Evolutionary conservation across 225 moss, liverwort and hornwort genomes (phyloP).

Genomic region (Sphagnum contortum): DNA sequence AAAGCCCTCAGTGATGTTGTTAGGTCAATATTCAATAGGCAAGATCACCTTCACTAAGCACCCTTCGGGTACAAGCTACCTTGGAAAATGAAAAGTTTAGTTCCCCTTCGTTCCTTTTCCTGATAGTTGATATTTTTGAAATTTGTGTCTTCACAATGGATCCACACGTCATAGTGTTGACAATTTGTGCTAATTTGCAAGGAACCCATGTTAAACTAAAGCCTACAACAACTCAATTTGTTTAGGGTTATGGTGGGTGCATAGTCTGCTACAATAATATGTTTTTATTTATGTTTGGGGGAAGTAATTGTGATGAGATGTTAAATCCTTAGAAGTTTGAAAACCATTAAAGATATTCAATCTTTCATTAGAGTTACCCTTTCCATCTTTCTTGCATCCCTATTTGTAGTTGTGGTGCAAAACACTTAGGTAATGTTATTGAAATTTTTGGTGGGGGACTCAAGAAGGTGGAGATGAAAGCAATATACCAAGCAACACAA

Average conservation of each 20-base stretch:
- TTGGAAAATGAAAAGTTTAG: constrained; percentile 8
- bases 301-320: too few species aligned
- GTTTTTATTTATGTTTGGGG: too few species aligned
- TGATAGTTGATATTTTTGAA: too few species aligned
- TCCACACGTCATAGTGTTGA: neutral
- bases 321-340: too few species aligned
- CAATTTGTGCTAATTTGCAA: constrained; percentile 3
- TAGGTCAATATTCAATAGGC: constrained; percentile 98
- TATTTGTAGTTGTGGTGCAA: too few species aligned
- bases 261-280: too few species aligned
- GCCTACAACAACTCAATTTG: constrained; percentile 96
- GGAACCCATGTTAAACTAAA: constrained; percentile 98
- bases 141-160: neutral
- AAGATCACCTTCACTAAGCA: constrained; percentile 98
- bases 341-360: too few species aligned
- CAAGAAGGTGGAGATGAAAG: constrained; percentile 94
- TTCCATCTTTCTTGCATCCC: too few species aligned
- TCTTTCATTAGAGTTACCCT: too few species aligned
- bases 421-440: too few species aligned
- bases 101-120: too few species aligned
- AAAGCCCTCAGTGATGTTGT: constrained; percentile 94
- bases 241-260: constrained; percentile 25
- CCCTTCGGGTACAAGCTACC: constrained; percentile 67
- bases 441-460: too few species aligned
- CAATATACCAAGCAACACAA: constrained; percentile 87